Conservation (phyloP, 2,329 filamentous ascomycete genomes). For the Xylaria sp. region DNA sequence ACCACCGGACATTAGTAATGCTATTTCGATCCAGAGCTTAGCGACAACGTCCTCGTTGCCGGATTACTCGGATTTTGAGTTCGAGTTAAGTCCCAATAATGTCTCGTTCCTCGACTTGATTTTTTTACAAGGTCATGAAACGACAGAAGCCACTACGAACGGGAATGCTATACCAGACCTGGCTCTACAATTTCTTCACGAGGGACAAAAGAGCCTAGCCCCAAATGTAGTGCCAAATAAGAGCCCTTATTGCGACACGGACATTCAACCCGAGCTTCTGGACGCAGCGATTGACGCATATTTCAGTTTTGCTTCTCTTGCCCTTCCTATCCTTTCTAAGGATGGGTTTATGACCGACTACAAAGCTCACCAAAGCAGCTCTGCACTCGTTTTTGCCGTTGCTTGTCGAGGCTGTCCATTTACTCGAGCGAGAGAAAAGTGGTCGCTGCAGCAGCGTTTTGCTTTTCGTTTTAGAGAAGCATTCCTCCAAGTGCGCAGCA, state of each 20-base stretch:
- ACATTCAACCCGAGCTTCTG: slow-evolving; percentile 6
- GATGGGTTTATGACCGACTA: slow-evolving; percentile 34
- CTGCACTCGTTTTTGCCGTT: slow-evolving; percentile 30
- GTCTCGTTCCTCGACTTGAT: slow-evolving; percentile 31
- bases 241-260: slow-evolving; percentile 20
- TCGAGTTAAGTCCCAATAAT: slow-evolving; percentile 21
- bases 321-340: slow-evolving; percentile 27
- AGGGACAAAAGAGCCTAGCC: not conserved
- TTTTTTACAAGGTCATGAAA: slow-evolving; percentile 22
- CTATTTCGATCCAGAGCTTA: not conserved
- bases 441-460: slow-evolving; percentile 27
- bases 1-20: not conserved
- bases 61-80: slow-evolving; percentile 19
- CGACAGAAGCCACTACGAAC: slow-evolving; percentile 5
- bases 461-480: slow-evolving; percentile 30
- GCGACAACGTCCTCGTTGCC: not conserved
- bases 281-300: slow-evolving; percentile 32
- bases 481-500: slow-evolving; percentile 27
- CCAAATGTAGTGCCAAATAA: not conserved
- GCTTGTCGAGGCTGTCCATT: slow-evolving; percentile 34
- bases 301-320: slow-evolving; percentile 26
- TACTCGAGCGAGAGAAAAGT: slow-evolving; percentile 21
- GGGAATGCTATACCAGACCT: not conserved
- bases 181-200: slow-evolving; percentile 1
- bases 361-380: slow-evolving; percentile 13